Conservation (phyloP, 2,329 filamentous ascomycete species). For the Stenocarpella maydis region DNA sequence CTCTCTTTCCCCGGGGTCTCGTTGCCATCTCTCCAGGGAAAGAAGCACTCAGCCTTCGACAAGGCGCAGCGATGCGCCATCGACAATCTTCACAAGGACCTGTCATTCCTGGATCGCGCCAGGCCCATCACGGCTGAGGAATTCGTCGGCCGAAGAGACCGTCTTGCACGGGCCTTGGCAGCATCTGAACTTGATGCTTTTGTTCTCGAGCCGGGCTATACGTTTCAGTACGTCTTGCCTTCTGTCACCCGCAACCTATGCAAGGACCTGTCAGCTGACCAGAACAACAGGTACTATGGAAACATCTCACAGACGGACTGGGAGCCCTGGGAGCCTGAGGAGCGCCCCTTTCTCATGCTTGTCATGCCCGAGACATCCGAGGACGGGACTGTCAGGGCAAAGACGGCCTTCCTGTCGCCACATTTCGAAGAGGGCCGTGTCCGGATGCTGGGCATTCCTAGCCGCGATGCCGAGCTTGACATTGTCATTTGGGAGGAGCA, state of each 20-base stretch:
- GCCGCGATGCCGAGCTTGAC: slow-evolving; percentile 55
- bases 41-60: slow-evolving; percentile 60
- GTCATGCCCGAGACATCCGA: slow-evolving; percentile 55
- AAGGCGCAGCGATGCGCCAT: slow-evolving; percentile 69
- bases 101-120: slow-evolving; percentile 60
- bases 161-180: slow-evolving; percentile 63
- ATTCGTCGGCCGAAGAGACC: slow-evolving; percentile 62
- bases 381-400: slow-evolving; percentile 54
- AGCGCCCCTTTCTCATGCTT: slow-evolving; percentile 70
- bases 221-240: slow-evolving; percentile 57
- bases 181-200: slow-evolving; percentile 64
- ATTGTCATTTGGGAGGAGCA: slow-evolving; percentile 71
- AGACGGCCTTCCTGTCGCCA: slow-evolving; percentile 66
- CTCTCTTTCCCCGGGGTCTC: background rate
- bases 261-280: slow-evolving; percentile 2
- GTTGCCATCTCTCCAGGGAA: background rate
- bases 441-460: slow-evolving; percentile 65
- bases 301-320: slow-evolving; percentile 69
- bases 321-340: slow-evolving; percentile 72
- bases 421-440: slow-evolving; percentile 69
- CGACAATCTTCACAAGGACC: slow-evolving; percentile 55
- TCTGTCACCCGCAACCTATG: background rate
- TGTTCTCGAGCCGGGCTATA: slow-evolving; percentile 69
- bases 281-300: slow-evolving; percentile 58
- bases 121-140: slow-evolving; percentile 57